Evolutionary conservation across 768 basidiomycete species (phyloP).

Genomic region (Trichaptum fuscoviolaceum): DNA sequence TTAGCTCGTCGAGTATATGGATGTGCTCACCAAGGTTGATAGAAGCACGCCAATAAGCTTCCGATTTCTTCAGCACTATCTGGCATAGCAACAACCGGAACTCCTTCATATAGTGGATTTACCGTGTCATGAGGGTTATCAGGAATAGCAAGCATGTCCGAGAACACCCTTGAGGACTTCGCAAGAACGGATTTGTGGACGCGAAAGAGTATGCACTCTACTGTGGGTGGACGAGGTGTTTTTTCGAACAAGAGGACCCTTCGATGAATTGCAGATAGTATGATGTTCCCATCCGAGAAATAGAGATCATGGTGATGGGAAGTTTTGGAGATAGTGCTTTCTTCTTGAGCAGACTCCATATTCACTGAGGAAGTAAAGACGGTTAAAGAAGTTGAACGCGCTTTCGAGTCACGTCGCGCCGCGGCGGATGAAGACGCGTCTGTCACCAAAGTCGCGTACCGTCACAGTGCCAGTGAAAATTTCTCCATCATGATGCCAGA

Average conservation of each 20-base stretch:
- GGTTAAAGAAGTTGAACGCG: no score
- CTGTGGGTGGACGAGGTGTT: neutral
- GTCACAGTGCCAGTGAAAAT: no score
- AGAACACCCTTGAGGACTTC: conserved; percentile 16
- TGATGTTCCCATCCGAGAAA: conserved; percentile 15
- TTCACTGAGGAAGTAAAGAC: no score
- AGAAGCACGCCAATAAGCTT: conserved; percentile 14
- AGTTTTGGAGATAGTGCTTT: no score
- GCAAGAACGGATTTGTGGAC: conserved; percentile 15
- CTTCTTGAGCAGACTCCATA: no score
- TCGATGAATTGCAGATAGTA: conserved; percentile 8
- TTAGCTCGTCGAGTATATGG: no score
- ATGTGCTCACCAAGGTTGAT: conserved; percentile 14
- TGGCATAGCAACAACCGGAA: conserved; percentile 13
- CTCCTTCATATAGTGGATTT: conserved; percentile 13
- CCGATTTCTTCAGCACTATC: conserved; percentile 13
- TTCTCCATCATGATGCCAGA: no score
- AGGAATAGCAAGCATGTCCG: conserved; percentile 17
- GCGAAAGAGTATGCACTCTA: conserved; percentile 10
- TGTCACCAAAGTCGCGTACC: no score
- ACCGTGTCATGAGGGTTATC: conserved; percentile 8
- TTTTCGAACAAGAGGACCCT: no score
- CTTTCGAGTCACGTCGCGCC: no score
- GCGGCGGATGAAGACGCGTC: no score
- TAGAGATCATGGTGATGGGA: conserved; percentile 6